A percentile compares a stretch with the other conserved stretches of the same genome.
Conservation (phyloP, 306 rosid genomes). For the Castanospermum australe region DNA sequence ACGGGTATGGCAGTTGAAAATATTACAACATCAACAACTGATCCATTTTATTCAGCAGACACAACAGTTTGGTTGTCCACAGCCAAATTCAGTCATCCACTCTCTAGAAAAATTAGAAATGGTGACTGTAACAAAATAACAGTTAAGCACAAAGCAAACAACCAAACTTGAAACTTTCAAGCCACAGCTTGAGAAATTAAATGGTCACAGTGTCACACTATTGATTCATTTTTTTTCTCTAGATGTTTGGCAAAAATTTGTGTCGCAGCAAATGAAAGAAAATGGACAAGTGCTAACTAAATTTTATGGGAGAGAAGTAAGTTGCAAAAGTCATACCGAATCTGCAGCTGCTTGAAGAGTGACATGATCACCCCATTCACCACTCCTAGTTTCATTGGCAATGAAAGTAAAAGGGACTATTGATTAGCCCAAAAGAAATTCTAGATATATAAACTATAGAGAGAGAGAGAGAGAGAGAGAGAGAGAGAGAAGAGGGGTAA, state of each 20-base stretch:
- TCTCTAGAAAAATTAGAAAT: neutral
- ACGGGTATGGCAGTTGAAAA: neutral
- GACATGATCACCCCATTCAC: slow-evolving; percentile 94
- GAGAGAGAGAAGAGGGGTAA: neutral
- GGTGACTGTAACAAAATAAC: slow-evolving; percentile 8
- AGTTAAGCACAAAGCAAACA: slow-evolving; percentile 12
- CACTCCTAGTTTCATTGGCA: slow-evolving; percentile 53
- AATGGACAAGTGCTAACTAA: slow-evolving; percentile 7
- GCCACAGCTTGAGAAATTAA: slow-evolving; percentile 2
- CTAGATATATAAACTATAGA: neutral
- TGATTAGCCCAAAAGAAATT: neutral
- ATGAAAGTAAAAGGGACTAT: neutral
- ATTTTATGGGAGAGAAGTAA: neutral
- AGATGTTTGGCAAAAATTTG: neutral
- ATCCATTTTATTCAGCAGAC: neutral
- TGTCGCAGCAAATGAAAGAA: neutral
- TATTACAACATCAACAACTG: slow-evolving; percentile 1
- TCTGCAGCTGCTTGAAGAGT: slow-evolving; percentile 90
- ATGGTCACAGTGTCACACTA: neutral
- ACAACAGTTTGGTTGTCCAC: neutral
- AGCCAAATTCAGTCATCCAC: slow-evolving; percentile 20
- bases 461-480: neutral
- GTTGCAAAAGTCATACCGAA: slow-evolving; percentile 41
- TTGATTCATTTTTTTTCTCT: slow-evolving; percentile 1
- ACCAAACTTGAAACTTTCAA: slow-evolving; percentile 6